Base-by-base conservation (phyloP, 2,329 filamentous ascomycete genomes). In the Beauveria rudraprayagi region DNA sequence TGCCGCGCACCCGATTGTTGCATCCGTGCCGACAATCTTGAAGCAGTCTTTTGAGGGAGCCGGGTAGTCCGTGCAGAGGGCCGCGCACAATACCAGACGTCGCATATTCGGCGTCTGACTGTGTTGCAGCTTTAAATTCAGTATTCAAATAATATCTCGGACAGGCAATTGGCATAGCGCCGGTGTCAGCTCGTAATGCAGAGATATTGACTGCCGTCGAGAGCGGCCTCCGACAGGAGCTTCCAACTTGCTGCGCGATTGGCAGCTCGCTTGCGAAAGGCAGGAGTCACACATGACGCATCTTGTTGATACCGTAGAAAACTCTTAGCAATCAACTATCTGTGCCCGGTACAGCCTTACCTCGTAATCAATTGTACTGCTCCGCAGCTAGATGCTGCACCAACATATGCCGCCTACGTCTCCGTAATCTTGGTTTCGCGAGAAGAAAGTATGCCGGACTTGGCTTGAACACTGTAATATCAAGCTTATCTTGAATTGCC, bases 11-110 rank as follows among this genome's bases (percentile, higher is more conserved):
- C 56, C 56, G 34, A 58, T 48, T 6, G 44, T 10, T 1, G 34
- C 34, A 41, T 48, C 44, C 3, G 43, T 51, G 16, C 22, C 46
- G 16, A 7, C 46, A 22, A 58, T 17, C n/a, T 51, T 30, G 56
- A 58, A 51, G 34, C 56, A 58, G 16, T 58, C 24, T 43, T 43
- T 58, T 58, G 22, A 58, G 56, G 11, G 44, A 50, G 17, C 50
- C 46, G 16, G 34, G 56, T 22, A 51, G 24, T 26, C 56, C 56
- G 22, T 58, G 56, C 44, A 58, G 24, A 3, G 56, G 44, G 6
- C 44, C 56, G 22, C 44, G 56, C 7, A 51, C 26, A 2, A n/a
- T 19, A 5, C 56, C 56, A 16, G 54, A 37, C 19, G 6, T 16
- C 30, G n/a, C 17, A 28, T 41, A 41, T 17, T 58, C 44, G 14